Evolutionary conservation across 805 yeast genomes (phyloP).

Genomic region (Brettanomyces naardenensis): DNA sequence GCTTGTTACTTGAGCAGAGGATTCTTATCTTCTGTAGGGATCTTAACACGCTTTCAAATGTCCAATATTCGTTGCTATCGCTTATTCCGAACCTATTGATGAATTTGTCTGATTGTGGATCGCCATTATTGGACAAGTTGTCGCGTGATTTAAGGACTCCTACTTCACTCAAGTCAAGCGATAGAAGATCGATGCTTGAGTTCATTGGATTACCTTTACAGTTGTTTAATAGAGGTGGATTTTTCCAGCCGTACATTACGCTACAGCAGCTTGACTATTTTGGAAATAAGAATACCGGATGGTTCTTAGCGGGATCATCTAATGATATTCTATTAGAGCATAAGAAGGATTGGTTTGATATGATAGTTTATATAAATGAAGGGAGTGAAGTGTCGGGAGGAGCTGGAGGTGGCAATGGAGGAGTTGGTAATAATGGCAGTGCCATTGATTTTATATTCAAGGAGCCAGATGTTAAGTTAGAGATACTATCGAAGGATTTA

Average conservation of each 20-base stretch:
- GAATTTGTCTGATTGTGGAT: constrained; percentile 68
- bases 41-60: constrained; percentile 70
- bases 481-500: constrained; percentile 36
- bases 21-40: constrained; percentile 73
- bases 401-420: neutral
- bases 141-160: constrained; percentile 47
- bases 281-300: constrained; percentile 43
- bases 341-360: constrained; percentile 52
- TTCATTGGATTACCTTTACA: constrained; percentile 88
- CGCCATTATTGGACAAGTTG: constrained; percentile 55
- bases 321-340: constrained; percentile 72
- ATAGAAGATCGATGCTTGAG: constrained; percentile 64
- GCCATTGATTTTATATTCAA: constrained; percentile 9
- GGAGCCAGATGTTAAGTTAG: constrained; percentile 22
- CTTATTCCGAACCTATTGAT: constrained; percentile 75
- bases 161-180: constrained; percentile 65
- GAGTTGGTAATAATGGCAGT: constrained; percentile 8
- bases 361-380: constrained; percentile 62
- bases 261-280: constrained; percentile 82
- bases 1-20: constrained; percentile 65
- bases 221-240: constrained; percentile 75
- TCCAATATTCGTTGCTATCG: constrained; percentile 78
- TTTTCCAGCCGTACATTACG: constrained; percentile 92
- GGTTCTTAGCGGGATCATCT: constrained; percentile 80
- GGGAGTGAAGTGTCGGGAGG: constrained; percentile 9